A percentile compares a stretch with the other conserved stretches of the same genome.
These are phyloP conservation scores for Apiospora arundinis DNA, from an alignment of 2,329 filamentous ascomycete species.

Conservation along the genomic window DNA sequence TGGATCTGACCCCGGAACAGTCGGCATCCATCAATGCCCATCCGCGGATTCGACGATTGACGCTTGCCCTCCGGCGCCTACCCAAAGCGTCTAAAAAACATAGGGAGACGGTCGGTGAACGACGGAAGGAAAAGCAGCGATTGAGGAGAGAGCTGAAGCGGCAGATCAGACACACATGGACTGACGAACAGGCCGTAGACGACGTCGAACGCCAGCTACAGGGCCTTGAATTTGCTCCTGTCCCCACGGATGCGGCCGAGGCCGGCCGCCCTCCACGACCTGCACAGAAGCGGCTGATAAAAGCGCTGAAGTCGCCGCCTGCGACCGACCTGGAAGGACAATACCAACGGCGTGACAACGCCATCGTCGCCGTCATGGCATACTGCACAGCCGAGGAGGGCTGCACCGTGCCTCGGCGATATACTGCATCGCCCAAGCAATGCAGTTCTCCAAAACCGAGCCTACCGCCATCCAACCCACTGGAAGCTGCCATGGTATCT, in stretches of 20 bases:
- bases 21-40: conserved; percentile 26
- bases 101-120: conserved; percentile 5
- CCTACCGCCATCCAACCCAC: background rate
- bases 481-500: conserved; percentile 16
- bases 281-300: conserved; percentile 29
- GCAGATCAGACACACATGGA: conserved; percentile 28
- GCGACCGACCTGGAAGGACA: conserved; percentile 25
- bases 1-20: conserved; percentile 29
- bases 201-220: conserved; percentile 33
- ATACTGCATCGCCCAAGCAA: background rate
- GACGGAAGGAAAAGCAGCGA: conserved; percentile 29
- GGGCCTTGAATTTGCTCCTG: conserved; percentile 27
- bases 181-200: conserved; percentile 29
- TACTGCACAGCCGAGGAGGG: conserved; percentile 24
- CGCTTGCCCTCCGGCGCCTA: background rate
- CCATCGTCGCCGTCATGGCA: conserved; percentile 25
- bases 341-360: conserved; percentile 25
- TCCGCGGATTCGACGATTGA: conserved; percentile 5
- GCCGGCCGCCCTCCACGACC: conserved; percentile 21
- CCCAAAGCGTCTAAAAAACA: conserved; percentile 16
- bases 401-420: conserved; percentile 6
- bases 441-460: background rate
- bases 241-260: background rate
- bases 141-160: conserved; percentile 28
- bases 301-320: conserved; percentile 25